Evolutionary conservation across 805 yeast species (phyloP), one percentile per base, ranked within the genome.

Genomic region (Kregervanrija pseudodelftensis): DNA sequence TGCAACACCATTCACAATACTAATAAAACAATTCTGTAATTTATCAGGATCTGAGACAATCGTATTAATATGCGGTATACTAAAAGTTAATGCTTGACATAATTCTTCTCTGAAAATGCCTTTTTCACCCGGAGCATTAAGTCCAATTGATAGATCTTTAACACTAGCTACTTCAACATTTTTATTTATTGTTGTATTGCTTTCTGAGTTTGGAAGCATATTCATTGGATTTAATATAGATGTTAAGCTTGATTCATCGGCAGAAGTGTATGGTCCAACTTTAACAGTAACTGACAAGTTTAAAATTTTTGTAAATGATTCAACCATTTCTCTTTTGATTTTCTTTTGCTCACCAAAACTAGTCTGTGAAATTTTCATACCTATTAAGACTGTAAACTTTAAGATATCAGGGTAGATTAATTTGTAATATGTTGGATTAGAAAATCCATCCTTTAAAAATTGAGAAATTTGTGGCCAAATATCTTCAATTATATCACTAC

Each of bases 401-500:
- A 90, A 63, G 5, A 82, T 51, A 33, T 70, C 71, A 3, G 86
- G 73, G 36, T 80, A 62, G 1, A 83, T 57, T 2, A 60, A 59
- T 43, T 70, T 73, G 58, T 77, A 85, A 4, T 65, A 53, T 5
- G 66, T 53, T 13, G 73, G 61, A 51, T 77, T 76, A 3, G 73
- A 60, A 30, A 71, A 52, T 0, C 79, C 74, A 4, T 80, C 88
- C 50, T 72, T 80, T 51, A 86, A 67, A 51, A 85, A 89, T 2
- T 60, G 59, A 22, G 77, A 65, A 32, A 82, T 66, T 16, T 73
- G 75, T 9, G 61, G 60, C 81, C 89, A 91, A 14, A 89, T 73
- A 46, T 91, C 98, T 47, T 84, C 89, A 40, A 88, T 67, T 0
- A 86, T 79, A 53, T 88, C 95, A 49, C 73, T 74, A 11, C 39